Conservation (phyloP, 2,329 filamentous ascomycete species). For the Trichophyton verrucosum region DNA sequence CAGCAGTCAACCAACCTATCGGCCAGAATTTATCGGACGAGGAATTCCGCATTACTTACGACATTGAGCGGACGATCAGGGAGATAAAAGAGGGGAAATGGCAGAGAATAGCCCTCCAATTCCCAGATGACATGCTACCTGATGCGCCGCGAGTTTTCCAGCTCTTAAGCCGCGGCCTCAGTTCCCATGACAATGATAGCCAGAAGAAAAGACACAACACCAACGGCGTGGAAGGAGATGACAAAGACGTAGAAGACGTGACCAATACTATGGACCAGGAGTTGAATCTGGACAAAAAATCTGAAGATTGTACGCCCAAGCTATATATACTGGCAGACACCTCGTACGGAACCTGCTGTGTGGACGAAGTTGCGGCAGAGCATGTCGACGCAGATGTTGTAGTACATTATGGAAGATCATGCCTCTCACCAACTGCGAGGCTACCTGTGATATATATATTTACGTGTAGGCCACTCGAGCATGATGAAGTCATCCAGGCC, state of each 20-base stretch:
- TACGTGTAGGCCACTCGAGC: constrained; percentile 58
- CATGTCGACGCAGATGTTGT: constrained; percentile 84
- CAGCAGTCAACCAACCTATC: constrained; percentile 11
- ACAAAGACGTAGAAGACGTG: constrained; percentile 14
- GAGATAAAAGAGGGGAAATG: constrained; percentile 64
- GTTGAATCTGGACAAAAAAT: constrained; percentile 12
- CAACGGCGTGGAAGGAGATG: constrained; percentile 13
- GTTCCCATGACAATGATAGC: constrained; percentile 10
- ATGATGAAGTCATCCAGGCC: constrained; percentile 44
- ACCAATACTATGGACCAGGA: constrained; percentile 7
- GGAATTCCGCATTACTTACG: constrained; percentile 66
- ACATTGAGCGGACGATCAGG: constrained; percentile 63
- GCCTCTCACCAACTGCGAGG: constrained; percentile 76
- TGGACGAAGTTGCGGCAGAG: constrained; percentile 92
- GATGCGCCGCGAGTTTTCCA: constrained; percentile 74
- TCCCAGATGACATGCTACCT: constrained; percentile 81
- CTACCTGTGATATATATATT: constrained; percentile 86
- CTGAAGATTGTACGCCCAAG: constrained; percentile 21
- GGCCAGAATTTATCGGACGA: constrained; percentile 44
- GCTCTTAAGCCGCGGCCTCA: constrained; percentile 45
- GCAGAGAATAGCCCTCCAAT: constrained; percentile 76
- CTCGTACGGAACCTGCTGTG: constrained; percentile 92
- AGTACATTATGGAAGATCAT: constrained; percentile 87
- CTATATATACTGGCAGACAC: constrained; percentile 88
- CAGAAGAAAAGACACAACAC: constrained; percentile 7